phyloP scores from a whole-genome alignment of 1,139 yeast genomes.

The Saccharomyces hybrid region DNA sequence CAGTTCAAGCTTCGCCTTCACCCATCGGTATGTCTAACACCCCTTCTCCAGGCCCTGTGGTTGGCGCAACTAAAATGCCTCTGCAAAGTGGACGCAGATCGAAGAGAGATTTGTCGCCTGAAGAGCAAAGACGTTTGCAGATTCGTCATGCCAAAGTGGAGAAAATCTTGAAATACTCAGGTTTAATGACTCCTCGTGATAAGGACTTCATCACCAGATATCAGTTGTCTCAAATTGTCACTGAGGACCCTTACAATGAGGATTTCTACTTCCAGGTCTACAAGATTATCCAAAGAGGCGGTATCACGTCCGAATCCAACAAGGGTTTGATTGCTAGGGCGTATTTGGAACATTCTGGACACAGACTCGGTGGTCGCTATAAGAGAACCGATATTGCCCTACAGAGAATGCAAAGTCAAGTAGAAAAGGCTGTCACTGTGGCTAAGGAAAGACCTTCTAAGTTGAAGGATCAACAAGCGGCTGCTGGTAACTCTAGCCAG shows the following conservation, averaged over 20 bases:
- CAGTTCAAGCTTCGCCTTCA: background rate
- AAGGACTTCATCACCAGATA: conserved; percentile 91
- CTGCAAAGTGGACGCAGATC: background rate
- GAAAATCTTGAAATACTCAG: conserved; percentile 74
- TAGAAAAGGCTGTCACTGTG: conserved; percentile 90
- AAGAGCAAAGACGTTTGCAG: conserved; percentile 49
- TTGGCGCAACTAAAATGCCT: background rate
- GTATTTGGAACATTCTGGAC: conserved; percentile 90
- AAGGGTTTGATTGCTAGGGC: conserved; percentile 75
- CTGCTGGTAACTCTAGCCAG: background rate
- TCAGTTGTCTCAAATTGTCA: conserved; percentile 90
- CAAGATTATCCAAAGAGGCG: conserved; percentile 67
- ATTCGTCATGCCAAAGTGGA: conserved; percentile 74
- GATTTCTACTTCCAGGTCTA: conserved; percentile 94
- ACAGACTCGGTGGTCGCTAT: conserved; percentile 78
- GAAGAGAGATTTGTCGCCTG: conserved; percentile 39
- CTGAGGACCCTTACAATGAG: conserved; percentile 95
- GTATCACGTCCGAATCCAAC: conserved; percentile 38
- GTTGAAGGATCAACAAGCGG: conserved; percentile 38
- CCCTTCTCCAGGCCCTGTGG: background rate
- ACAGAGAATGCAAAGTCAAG: conserved; percentile 98
- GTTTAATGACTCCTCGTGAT: conserved; percentile 94
- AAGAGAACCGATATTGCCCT: conserved; percentile 91
- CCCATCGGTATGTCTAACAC: background rate
- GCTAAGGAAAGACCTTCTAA: conserved; percentile 75